These are phyloP conservation scores for Wickerhamomyces pijperi DNA, from an alignment of 805 yeast genomes.

Conservation along the genomic window DNA sequence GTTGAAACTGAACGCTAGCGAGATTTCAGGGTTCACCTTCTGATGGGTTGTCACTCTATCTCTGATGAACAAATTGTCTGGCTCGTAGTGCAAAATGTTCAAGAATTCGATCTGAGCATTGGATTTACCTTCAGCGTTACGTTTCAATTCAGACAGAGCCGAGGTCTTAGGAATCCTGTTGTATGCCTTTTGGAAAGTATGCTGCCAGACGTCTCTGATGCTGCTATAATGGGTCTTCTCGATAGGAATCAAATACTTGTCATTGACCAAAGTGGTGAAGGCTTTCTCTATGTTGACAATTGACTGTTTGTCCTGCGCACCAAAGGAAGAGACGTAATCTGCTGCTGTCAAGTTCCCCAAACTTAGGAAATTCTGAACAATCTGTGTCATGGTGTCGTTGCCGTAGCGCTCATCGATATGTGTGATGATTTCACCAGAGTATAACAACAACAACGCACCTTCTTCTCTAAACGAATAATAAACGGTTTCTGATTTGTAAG, in stretches of 20 bases:
- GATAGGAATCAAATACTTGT: slow-evolving; percentile 41
- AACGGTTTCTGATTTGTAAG: slow-evolving; percentile 19
- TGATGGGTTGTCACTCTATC: slow-evolving; percentile 26
- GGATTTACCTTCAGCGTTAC: slow-evolving; percentile 50
- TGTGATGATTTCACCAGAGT: slow-evolving; percentile 66
- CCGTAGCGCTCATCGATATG: slow-evolving; percentile 33
- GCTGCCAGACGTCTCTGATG: slow-evolving; percentile 26
- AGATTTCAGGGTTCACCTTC: slow-evolving; percentile 36
- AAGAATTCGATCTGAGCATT: slow-evolving; percentile 27
- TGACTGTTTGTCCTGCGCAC: slow-evolving; percentile 17
- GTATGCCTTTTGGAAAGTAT: slow-evolving; percentile 30
- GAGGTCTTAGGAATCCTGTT: slow-evolving; percentile 24
- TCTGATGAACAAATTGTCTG: slow-evolving; percentile 19
- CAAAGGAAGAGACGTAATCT: slow-evolving; percentile 31
- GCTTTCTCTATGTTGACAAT: slow-evolving; percentile 22
- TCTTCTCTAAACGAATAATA: slow-evolving; percentile 52
- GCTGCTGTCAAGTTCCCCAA: slow-evolving; percentile 53
- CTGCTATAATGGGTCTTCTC: slow-evolving; percentile 25
- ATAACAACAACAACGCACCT: slow-evolving; percentile 54
- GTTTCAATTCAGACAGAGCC: slow-evolving; percentile 41
- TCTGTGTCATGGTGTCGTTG: slow-evolving; percentile 37
- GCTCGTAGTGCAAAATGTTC: slow-evolving; percentile 23
- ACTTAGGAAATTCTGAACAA: slow-evolving; percentile 58
- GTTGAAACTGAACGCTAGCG: slow-evolving; percentile 50
- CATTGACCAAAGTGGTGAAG: slow-evolving; percentile 34